Evolutionary conservation across 2,329 filamentous ascomycete species (phyloP).

Genomic region (Aspergillus thermomutatus): DNA sequence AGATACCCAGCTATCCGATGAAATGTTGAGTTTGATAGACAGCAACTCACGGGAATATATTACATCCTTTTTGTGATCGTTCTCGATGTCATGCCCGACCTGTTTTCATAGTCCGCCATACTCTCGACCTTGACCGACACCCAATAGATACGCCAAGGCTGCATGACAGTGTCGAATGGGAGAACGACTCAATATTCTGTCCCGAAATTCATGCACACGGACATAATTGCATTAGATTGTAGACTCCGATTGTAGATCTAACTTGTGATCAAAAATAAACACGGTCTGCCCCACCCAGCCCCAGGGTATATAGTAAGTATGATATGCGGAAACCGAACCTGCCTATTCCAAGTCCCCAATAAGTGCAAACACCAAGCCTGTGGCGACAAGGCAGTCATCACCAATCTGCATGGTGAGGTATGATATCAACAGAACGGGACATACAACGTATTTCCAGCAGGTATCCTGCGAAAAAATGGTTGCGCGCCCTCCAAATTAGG

Average conservation of each 20-base stretch:
- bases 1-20: not conserved
- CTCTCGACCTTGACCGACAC: not conserved
- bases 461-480: not conserved
- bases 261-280: not conserved
- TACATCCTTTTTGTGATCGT: not conserved
- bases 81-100: not conserved
- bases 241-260: not conserved
- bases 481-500: not conserved
- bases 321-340: slow-evolving; percentile 6
- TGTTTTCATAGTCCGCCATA: not conserved
- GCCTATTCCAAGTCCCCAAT: not conserved
- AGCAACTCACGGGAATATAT: not conserved
- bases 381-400: slow-evolving; percentile 4
- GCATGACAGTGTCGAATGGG: not conserved
- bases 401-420: slow-evolving; percentile 1
- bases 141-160: not conserved
- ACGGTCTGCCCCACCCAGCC: slow-evolving; percentile 21
- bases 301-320: slow-evolving; percentile 24
- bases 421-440: not conserved
- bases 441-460: not conserved
- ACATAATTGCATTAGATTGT: not conserved
- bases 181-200: not conserved
- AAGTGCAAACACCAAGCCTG: not conserved
- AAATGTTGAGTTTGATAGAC: not conserved
- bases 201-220: not conserved